Base-by-base conservation (phyloP, 2,329 filamentous ascomycete species). In the Trichoderma simmonsii region DNA sequence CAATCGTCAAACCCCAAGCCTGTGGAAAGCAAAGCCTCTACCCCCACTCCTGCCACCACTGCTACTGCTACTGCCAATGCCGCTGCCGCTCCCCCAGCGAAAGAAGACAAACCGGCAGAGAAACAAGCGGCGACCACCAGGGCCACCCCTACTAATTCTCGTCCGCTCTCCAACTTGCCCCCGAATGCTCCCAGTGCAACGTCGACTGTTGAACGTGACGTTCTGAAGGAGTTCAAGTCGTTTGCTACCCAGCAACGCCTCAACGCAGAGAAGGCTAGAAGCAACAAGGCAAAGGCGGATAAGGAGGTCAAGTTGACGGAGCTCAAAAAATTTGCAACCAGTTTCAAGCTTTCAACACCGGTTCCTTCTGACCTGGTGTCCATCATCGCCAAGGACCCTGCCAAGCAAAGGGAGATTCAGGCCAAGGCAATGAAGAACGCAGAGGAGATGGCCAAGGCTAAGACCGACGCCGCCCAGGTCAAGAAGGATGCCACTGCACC, bases 361-460 rank as follows among this genome's bases (percentile, higher is more conserved):
- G 94, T 99, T 12, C 96, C 96, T 1, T 91, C 89, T 66, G 96
- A 99, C 81, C 84, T 99, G 43, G 94, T 99, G 32, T 92, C 93
- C 1, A 99, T 99, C 75, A 92, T 99, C 73, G 95, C 96, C 72
- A 99, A 98, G 80, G 96, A 99, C 79, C 94, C 94, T n/a, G 88
- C 86, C 60, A 99, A 98, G 84, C 96, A 98, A 82, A 91, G 94
- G 78, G 90, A 95, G 79, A 98, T 99, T 74, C 92, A 97, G 78
- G 92, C 94, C 77, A 97, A 95, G 81, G 94, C 94, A 1, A 90
- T 93, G 73, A 89, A 90, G 78, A 92, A 95, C 75, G 91, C 90
- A 3, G 90, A 93, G 74, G 88, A 90, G 74, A 81, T 88, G 68
- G 82, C 84, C 4, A 87, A 89, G 76, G 84, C 88, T 70, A 90